These are phyloP conservation scores for Entomophthora muscae DNA, from an alignment of 371 early-diverging fungal species.

Conservation along the genomic window DNA sequence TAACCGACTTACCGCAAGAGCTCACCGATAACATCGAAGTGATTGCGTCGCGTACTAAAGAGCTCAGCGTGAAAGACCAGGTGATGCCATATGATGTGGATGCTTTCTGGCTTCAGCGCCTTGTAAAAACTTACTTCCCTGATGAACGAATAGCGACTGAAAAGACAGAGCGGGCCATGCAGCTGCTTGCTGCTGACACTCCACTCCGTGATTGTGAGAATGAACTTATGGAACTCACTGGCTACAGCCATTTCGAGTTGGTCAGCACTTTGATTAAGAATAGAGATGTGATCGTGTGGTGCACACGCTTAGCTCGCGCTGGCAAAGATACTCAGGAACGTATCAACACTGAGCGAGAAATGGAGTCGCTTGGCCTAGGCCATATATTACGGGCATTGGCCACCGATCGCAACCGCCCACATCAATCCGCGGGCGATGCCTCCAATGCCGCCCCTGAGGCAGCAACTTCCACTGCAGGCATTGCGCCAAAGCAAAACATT, in stretches of 20 bases:
- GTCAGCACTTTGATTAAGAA: slow-evolving; percentile 75
- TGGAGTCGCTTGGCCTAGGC: slow-evolving; percentile 39
- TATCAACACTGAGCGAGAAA: slow-evolving; percentile 36
- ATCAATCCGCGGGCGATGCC: slow-evolving; percentile 8
- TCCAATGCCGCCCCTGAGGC: neutral
- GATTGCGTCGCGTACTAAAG: slow-evolving; percentile 9
- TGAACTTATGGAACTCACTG: slow-evolving; percentile 60
- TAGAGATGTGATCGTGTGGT: slow-evolving; percentile 79
- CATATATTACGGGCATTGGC: slow-evolving; percentile 54
- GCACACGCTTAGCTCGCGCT: slow-evolving; percentile 69
- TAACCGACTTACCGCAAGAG: slow-evolving; percentile 11
- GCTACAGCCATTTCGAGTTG: slow-evolving; percentile 85
- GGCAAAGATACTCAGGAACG: slow-evolving; percentile 27
- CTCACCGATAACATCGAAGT: slow-evolving; percentile 17
- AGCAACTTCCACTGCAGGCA: slow-evolving; percentile 22
- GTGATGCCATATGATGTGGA: slow-evolving; percentile 71
- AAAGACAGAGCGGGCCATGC: slow-evolving; percentile 58
- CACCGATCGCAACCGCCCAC: slow-evolving; percentile 15
- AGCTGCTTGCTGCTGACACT: slow-evolving; percentile 44
- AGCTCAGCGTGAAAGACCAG: slow-evolving; percentile 13
- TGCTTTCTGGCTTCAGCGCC: slow-evolving; percentile 93
- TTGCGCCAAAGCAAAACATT: slow-evolving; percentile 37
- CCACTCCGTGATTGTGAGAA: slow-evolving; percentile 80
- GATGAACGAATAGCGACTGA: slow-evolving; percentile 77
- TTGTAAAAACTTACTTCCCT: slow-evolving; percentile 52